Evolutionary conservation across 768 basidiomycete genomes (phyloP).

Genomic region (Pleurotus ostreatus): DNA sequence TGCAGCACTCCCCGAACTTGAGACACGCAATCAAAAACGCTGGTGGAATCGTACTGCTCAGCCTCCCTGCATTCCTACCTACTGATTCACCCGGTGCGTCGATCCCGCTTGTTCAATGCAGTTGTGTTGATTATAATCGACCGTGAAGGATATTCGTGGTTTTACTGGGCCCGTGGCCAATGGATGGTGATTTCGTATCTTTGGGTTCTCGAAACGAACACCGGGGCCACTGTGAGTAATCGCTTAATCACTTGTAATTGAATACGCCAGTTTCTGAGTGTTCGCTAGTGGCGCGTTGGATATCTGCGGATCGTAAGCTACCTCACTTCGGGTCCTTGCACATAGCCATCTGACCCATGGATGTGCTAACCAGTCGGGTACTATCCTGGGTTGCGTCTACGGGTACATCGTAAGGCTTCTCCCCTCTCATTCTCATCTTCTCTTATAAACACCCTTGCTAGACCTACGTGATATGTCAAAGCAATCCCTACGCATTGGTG

Average conservation of each 20-base stretch:
- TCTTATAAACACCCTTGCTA: slow-evolving; percentile 10
- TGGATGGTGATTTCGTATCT: slow-evolving; percentile 50
- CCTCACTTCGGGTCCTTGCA: not conserved
- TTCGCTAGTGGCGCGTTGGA: slow-evolving; percentile 33
- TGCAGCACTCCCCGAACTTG: slow-evolving; percentile 37
- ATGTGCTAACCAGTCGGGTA: slow-evolving; percentile 22
- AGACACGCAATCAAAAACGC: slow-evolving; percentile 44
- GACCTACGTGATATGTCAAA: slow-evolving; percentile 34
- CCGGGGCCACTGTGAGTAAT: slow-evolving; percentile 37
- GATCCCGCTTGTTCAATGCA: not conserved
- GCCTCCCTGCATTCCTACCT: slow-evolving; percentile 40
- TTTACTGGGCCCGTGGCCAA: slow-evolving; percentile 32
- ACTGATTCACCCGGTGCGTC: slow-evolving; percentile 25
- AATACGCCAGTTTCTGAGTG: too few relatives aligned
- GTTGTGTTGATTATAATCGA: not conserved
- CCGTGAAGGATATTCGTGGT: slow-evolving; percentile 33
- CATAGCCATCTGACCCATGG: not conserved
- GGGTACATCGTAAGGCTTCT: slow-evolving; percentile 23
- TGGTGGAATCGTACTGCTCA: slow-evolving; percentile 35
- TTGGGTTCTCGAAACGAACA: slow-evolving; percentile 49
- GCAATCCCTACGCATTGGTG: slow-evolving; percentile 40
- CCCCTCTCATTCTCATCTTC: not conserved
- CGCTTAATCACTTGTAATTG: too few relatives aligned
- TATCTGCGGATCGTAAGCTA: slow-evolving; percentile 37
- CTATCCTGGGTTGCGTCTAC: slow-evolving; percentile 28